phyloP scores from a whole-genome alignment of 768 basidiomycete genomes.

The Lactarius vividus region DNA sequence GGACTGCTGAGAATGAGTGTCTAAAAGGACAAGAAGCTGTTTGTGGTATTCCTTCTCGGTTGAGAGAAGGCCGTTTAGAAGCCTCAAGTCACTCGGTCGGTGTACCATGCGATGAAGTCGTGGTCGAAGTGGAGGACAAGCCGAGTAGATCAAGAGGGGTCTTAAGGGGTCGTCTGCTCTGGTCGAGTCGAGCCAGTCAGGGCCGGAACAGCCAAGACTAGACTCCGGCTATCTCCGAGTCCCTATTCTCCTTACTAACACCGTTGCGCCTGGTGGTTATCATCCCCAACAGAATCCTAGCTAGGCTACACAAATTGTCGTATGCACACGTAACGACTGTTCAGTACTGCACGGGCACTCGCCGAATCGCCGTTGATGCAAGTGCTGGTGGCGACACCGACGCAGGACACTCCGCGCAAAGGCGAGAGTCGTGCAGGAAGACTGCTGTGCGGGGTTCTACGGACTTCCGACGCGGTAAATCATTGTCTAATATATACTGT shows the following conservation, averaged over 20 bases:
- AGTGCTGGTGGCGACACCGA: neutral
- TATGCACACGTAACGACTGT: too few species aligned
- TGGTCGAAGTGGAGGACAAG: neutral
- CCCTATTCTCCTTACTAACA: neutral
- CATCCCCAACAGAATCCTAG: too few species aligned
- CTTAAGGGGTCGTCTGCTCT: neutral
- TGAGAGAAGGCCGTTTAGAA: conserved; percentile 62
- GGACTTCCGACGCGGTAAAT: neutral
- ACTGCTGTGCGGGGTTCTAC: neutral
- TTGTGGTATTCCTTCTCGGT: conserved; percentile 73
- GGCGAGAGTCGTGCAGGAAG: neutral
- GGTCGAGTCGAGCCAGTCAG: neutral
- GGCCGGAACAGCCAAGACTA: neutral
- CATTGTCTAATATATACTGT: neutral
- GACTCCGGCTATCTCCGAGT: neutral
- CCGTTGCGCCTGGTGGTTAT: too few species aligned
- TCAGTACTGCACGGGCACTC: too few species aligned
- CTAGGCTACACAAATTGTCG: too few species aligned
- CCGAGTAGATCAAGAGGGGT: neutral
- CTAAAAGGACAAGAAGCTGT: conserved; percentile 55
- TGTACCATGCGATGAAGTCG: conserved; percentile 54
- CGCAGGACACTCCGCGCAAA: neutral
- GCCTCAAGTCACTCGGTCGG: conserved; percentile 67
- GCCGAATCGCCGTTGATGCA: too few species aligned
- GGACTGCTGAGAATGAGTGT: conserved; percentile 52